Evolutionary conservation across 164 flowering plant genomes (phyloP), one percentile per base, ranked within the genome.

Genomic region (Liriodendron chinense): DNA sequence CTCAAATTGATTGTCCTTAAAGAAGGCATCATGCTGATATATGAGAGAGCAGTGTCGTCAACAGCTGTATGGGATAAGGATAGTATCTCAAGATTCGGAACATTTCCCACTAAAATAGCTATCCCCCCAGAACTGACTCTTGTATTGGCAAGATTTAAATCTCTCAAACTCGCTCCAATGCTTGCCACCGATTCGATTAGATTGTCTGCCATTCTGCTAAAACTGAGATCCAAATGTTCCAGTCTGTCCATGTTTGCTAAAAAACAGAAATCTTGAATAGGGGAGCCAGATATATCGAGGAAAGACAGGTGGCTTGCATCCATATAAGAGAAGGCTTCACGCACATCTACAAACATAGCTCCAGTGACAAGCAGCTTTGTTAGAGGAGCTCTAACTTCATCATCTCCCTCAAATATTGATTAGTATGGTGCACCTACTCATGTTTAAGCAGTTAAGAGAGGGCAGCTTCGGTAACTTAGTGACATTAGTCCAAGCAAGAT

Each of bases 401-500:
- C 25, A 20, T 66, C 64, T 5, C 74, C 90, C 77, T 83, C 83
- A 82, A 88, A 78, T 28, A 90, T 34, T 67, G 89, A 81, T 71
- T 83, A n/a, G 23, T 75, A 94, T 80, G 14, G 83, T 82, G 80
- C 98, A 96, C 23, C 89, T 89, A 76, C 98, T 91, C 97, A 96
- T 85, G 81, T 92, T 89, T 74, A 96, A 85, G 84, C 83, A 84
- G 64, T 79, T 74, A 67, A 96, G 82, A 76, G 89, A 84, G 28
- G 84, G 68, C 78, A 91, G 74, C 72, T 76, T 81, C 47, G 96
- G 93, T 78, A 94, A 78, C 77, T 73, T 77, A 16, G 95, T 88
- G 26, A 96, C 88, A 24, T 74, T 79, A n/a, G 98, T 96, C 99
- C 99, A 96, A 74, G 93, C 95, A 76, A 96, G 78, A 85, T 87